Base-by-base conservation (phyloP, 129 eudicot species). In the Daucus carota region DNA sequence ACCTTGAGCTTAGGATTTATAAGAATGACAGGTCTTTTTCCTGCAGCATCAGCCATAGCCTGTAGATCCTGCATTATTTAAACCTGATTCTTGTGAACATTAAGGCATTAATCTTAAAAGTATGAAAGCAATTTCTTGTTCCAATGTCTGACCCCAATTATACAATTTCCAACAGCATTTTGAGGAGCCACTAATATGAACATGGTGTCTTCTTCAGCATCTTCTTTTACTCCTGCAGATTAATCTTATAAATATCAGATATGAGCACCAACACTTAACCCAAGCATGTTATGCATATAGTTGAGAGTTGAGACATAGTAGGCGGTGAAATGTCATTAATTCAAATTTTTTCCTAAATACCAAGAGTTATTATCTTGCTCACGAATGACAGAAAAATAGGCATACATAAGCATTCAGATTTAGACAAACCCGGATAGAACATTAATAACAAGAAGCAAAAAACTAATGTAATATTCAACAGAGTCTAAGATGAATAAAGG, bases 31-130 rank as follows among this genome's bases (percentile, higher is more conserved):
- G 99, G 99, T 82, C 99, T 97, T 80, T 74, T 84, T 68, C 92
- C 99, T 70, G 99, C 99, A 80, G 99, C 99, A 86, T 89, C 88
- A 44, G 99, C 92, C 99, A 95, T 95, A 52, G 99, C 99, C 84
- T 81, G 87, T 65, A 95, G 86, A 83, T 95, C 99, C 99, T 95
- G 93, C 88, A 80, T 72, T 29, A 68, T 75, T 75, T 46, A 82
- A 78, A 73, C 72, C 77, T 73, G 72, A 59, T 46, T 74, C 33
- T 79, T 69, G 68, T 41, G 46, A 67, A 80, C 44, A n/a, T 18
- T 17, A 29, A 70, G 59, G 44, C 36, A 77, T 62, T 36, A 68
- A 52, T 34, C n/a, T 52, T 74, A 22, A 10, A 66, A 36, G 20
- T 32, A 38, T 28, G 45, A 33, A 43, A 45, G 15, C 46, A 65